Conservation (phyloP, 108 stramenopile species). For the Nannochloropsis salina region DNA sequence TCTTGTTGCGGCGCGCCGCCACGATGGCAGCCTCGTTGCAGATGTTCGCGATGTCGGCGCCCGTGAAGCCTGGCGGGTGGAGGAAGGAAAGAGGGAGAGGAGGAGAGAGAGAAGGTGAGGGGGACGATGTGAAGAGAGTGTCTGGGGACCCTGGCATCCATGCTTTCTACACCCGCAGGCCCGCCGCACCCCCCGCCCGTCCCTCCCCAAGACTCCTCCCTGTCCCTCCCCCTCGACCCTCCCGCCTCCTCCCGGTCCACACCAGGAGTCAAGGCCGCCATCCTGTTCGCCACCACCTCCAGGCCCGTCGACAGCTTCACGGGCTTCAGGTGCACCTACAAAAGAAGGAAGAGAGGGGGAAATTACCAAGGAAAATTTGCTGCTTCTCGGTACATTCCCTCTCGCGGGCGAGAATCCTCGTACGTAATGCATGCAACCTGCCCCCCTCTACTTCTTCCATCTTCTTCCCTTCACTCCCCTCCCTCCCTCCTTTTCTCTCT, state of each 20-base stretch:
- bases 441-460: not conserved
- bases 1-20: conserved; percentile 79
- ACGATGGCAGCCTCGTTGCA: conserved; percentile 97
- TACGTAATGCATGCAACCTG: not conserved
- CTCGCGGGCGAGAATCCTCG: too few species aligned
- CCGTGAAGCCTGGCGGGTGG: conserved; percentile 64
- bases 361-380: not conserved
- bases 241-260: not conserved
- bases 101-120: not conserved
- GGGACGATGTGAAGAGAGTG: not conserved
- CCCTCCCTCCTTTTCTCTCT: not conserved
- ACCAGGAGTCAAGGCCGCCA: conserved; percentile 81
- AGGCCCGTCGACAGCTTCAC: conserved; percentile 64
- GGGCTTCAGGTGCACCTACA: conserved; percentile 71
- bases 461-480: not conserved
- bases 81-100: not conserved
- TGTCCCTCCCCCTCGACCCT: too few species aligned
- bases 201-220: too few species aligned
- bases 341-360: conserved; percentile 43
- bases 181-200: too few species aligned
- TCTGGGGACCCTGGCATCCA: too few species aligned
- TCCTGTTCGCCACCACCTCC: conserved; percentile 65
- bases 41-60: conserved; percentile 94
- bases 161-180: too few species aligned
- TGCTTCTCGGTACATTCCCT: too few species aligned